Base-by-base conservation (phyloP, 192 early-diverging fungal species). In the Radiomyces spectabilis region DNA sequence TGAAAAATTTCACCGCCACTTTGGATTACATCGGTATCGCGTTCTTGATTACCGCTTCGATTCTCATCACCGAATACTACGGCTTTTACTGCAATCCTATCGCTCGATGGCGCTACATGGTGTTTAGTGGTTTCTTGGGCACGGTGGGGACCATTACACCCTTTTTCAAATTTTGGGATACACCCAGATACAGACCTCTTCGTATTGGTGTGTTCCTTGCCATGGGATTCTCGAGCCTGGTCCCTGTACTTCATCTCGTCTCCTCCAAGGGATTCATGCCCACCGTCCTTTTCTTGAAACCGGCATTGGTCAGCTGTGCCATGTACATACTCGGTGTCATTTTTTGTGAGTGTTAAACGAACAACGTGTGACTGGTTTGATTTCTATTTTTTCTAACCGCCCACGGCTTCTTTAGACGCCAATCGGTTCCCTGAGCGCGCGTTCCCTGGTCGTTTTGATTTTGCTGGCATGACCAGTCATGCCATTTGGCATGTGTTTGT, bases 11-110 rank as follows among this genome's bases (percentile, higher is more conserved):
- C 53, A 71, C 75, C 39, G 79, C 77, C 12, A 81, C 74, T 21
- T 56, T 84, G 16, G 79, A 81, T 51, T 81, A 84, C 65, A 81
- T 81, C 37, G 82, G 82, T 10, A 84, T 84, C 43, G 73, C 82
- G 0, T 59, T 81, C 44, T 55, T 84, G 26, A 84, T 84, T 45
- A 77, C 74, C 8, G 79, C 79, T n/a, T 76, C 73, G 24, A 70
- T 80, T 5, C 56, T 79, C 15, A 64, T 78, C 10, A 79, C 72
- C 4, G 76, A 76, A 50, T 80, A 81, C 62, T 84, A 78, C 61
- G 72, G 73, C 6, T 80, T 76, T 29, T 82, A 82, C 37, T 81
- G 79, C 56, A 56, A 66, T 12, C 44, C 66, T 3, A 19, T 53
- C 9, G 57, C 59, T 38, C 67, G 66, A 13, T 44, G 53, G 31